Base-by-base conservation (phyloP, 768 basidiomycete genomes). In the Tremella mesenterica region DNA sequence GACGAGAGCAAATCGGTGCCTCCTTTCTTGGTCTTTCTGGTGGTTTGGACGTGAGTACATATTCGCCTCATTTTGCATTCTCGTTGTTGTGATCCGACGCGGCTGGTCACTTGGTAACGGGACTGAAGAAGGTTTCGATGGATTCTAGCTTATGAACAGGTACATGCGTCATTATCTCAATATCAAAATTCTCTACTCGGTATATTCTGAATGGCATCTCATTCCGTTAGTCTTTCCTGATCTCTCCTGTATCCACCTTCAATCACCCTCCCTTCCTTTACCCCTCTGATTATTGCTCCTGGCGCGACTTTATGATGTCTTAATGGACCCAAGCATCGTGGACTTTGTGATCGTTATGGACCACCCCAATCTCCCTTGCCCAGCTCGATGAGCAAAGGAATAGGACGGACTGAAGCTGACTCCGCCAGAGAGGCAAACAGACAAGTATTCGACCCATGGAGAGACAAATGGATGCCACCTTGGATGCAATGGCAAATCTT, bases 121-220 rank as follows among this genome's bases (percentile, higher is more conserved):
- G n/a, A n/a, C n/a, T n/a, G n/a, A n/a, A n/a, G n/a, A n/a, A n/a
- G n/a, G n/a, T n/a, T n/a, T n/a, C n/a, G n/a, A n/a, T n/a, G n/a
- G n/a, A n/a, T n/a, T n/a, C n/a, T n/a, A n/a, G n/a, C n/a, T n/a
- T n/a, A n/a, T n/a, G n/a, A n/a, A n/a, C 65, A 93, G 88, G 6
- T 96, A 96, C 69, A 87, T 92, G 79, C 86, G 93, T 3, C 91
- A 92, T 71, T 95, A 85, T 68, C 76, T 92, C 36, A 96, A 95
- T 71, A 70, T 93, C 51, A 74, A 77, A 50, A 92, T 97, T 20
- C 79, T 97, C 14, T 85, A 81, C 79, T 93, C 90, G 2, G 85
- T 92, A 3, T 89, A 84, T 84, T 77, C 65, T 30, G 83, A 97
- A 63, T 85, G 80, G 56, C 78, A 85, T 43, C 74, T 85, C 13